A percentile compares a stretch with the other conserved stretches of the same genome.
Evolutionary conservation across 495 filamentous ascomycete genomes (phyloP).

Genomic region (Neurospora africana): DNA sequence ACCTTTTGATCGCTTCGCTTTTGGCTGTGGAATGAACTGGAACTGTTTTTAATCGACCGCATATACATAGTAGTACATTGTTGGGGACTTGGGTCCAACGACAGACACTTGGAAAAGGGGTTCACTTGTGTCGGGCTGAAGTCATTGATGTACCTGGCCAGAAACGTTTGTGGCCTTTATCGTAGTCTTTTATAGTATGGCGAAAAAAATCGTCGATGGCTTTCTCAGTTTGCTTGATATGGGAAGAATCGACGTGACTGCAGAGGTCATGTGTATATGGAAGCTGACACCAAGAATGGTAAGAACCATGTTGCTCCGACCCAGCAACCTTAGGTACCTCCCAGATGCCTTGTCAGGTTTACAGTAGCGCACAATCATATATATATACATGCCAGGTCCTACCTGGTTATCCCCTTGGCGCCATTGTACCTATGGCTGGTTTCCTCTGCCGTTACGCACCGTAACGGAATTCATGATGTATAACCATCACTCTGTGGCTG

Average conservation of each 20-base stretch:
- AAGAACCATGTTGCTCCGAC: neutral
- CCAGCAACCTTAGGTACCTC: neutral
- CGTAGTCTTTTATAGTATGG: neutral
- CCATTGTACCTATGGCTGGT: neutral
- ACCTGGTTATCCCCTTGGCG: neutral
- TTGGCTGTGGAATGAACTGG: neutral
- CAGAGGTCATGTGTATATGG: neutral
- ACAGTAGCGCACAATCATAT: neutral
- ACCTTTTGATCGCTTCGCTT: neutral
- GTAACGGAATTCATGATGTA: neutral
- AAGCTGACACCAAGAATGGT: neutral
- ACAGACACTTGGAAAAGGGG: neutral
- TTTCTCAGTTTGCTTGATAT: neutral
- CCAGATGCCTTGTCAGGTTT: neutral
- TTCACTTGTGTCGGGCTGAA: neutral
- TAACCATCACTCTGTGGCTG: neutral
- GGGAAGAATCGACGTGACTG: neutral
- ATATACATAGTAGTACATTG: neutral
- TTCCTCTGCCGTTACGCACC: neutral
- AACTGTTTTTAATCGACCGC: neutral
- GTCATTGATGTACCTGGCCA: neutral
- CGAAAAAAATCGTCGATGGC: neutral
- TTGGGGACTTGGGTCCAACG: neutral
- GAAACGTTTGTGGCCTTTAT: neutral
- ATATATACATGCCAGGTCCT: neutral